phyloP scores from a whole-genome alignment of 768 basidiomycete species.

The Agaricus sinodeliciosus region DNA sequence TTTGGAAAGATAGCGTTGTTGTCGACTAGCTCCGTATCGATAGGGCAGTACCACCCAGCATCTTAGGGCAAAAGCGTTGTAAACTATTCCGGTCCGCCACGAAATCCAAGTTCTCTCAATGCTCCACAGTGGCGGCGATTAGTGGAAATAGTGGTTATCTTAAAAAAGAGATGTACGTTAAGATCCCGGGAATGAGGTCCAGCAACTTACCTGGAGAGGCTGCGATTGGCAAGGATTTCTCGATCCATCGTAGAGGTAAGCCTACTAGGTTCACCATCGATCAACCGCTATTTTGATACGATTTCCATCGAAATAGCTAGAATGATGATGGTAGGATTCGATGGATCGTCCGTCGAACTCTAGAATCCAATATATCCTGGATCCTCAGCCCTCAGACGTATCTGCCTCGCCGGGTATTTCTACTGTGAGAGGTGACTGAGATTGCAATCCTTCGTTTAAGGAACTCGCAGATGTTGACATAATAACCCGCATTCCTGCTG shows the following conservation, averaged over 20 bases:
- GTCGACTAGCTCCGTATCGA: conserved; percentile 64
- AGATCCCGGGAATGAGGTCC: conserved; percentile 51
- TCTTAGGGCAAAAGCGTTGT: conserved; percentile 43
- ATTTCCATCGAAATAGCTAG: conserved; percentile 22
- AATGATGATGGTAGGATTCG: conserved; percentile 43
- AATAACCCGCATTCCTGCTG: not conserved
- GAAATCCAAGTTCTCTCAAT: conserved; percentile 33
- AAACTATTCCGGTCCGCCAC: conserved; percentile 63
- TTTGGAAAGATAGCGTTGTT: conserved; percentile 53
- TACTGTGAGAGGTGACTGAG: conserved; percentile 20
- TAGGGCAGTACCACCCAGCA: conserved; percentile 46
- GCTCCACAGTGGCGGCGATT: conserved; percentile 45
- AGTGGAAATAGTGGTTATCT: conserved; percentile 42
- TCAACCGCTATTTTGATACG: not conserved
- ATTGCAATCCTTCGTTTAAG: not conserved
- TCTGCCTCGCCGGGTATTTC: conserved; percentile 12
- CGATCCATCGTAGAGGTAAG: conserved; percentile 52
- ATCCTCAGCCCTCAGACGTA: conserved; percentile 25
- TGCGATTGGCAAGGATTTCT: conserved; percentile 38
- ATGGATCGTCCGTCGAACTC: conserved; percentile 28
- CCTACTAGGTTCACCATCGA: conserved; percentile 38
- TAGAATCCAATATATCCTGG: conserved; percentile 47
- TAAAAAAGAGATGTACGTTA: conserved; percentile 36
- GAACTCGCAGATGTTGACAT: not conserved
- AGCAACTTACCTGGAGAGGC: conserved; percentile 40